phyloP scores from a whole-genome alignment of 2,329 filamentous ascomycete species.

The Talaromyces sp. region DNA sequence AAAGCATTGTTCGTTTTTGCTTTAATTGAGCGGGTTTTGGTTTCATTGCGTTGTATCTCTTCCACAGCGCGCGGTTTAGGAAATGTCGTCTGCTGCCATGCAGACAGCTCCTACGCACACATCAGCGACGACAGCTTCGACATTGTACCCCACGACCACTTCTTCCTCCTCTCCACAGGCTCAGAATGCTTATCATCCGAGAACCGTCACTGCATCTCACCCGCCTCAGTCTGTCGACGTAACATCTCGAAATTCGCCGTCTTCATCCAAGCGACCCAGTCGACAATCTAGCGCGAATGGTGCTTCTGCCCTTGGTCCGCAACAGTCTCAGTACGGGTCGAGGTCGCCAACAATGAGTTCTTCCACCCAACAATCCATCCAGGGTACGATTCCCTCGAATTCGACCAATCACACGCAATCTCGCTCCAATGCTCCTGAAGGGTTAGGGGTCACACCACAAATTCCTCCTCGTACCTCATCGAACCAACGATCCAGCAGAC shows the following conservation, averaged over 20 bases:
- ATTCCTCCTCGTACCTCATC: constrained; percentile 81
- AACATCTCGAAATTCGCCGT: constrained; percentile 47
- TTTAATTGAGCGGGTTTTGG: background rate
- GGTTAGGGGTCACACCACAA: constrained; percentile 60
- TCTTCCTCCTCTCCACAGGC: constrained; percentile 17
- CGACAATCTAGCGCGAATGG: constrained; percentile 20
- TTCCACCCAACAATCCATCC: constrained; percentile 45
- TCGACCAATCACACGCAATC: constrained; percentile 30
- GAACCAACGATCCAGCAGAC: constrained; percentile 52
- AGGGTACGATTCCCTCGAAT: constrained; percentile 30
- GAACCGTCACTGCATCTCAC: constrained; percentile 44
- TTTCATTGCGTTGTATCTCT: background rate
- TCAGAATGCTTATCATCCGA: constrained; percentile 17
- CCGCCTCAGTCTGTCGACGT: constrained; percentile 44
- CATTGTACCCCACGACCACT: constrained; percentile 16
- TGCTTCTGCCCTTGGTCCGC: constrained; percentile 25
- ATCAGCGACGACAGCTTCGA: constrained; percentile 42
- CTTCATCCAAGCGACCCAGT: constrained; percentile 20
- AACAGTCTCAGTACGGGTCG: constrained; percentile 30
- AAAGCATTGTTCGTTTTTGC: background rate
- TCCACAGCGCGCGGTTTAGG: constrained; percentile 26
- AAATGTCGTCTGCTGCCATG: constrained; percentile 63
- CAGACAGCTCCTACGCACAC: constrained; percentile 58
- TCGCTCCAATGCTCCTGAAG: constrained; percentile 40
- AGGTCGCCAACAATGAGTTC: constrained; percentile 43